A percentile compares a stretch with the other conserved stretches of the same genome.
These are phyloP conservation scores for Botrytis byssoidea DNA, from an alignment of 2,329 filamentous ascomycete genomes.

Conservation along the genomic window DNA sequence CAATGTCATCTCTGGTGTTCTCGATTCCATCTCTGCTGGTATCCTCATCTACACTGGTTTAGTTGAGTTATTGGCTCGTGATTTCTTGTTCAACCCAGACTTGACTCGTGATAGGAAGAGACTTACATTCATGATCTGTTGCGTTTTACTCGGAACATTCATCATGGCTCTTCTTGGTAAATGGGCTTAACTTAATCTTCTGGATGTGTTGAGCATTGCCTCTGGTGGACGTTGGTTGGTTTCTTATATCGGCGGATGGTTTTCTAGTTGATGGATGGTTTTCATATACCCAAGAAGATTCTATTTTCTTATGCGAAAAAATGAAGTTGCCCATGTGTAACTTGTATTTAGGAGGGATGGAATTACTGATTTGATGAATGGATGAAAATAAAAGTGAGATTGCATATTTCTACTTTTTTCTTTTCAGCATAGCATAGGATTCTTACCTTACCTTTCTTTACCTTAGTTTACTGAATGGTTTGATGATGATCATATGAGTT, in stretches of 20 bases:
- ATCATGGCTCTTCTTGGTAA: conserved; percentile 52
- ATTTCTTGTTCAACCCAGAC: conserved; percentile 50
- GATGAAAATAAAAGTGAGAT: neutral
- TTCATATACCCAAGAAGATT: conserved; percentile 3
- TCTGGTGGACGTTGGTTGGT: neutral
- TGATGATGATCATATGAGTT: neutral
- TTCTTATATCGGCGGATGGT: neutral
- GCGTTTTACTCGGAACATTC: conserved; percentile 44
- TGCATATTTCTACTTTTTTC: neutral
- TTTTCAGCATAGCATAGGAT: neutral
- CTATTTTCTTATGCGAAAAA: neutral
- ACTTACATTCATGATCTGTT: conserved; percentile 45
- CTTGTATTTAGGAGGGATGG: neutral
- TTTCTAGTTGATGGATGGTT: neutral
- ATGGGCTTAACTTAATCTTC: conserved; percentile 42
- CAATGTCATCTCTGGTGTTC: conserved; percentile 46
- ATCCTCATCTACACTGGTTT: conserved; percentile 51
- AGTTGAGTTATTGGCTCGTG: conserved; percentile 49
- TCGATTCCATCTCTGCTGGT: conserved; percentile 49
- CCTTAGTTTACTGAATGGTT: neutral
- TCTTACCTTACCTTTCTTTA: neutral
- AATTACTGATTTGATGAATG: neutral
- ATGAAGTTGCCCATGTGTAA: neutral
- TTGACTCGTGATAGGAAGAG: conserved; percentile 43
- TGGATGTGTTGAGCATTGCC: neutral